These are phyloP conservation scores for Leccinum pallidistipes DNA, from an alignment of 1,284 basidiomycete species.

Conservation along the genomic window DNA sequence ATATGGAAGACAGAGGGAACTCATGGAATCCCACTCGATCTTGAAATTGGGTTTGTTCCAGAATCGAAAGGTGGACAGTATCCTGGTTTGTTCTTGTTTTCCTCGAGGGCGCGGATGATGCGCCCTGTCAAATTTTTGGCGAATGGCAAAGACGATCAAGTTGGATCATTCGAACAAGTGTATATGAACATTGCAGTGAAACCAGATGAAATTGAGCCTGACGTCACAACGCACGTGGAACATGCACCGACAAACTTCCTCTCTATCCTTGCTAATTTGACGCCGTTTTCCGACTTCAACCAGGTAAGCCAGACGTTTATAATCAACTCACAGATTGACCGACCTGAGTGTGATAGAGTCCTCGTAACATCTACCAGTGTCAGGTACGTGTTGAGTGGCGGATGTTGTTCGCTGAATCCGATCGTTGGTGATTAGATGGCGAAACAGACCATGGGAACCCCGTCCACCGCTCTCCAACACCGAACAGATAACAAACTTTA, in stretches of 20 bases:
- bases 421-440: constrained; percentile 73
- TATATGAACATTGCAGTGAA: constrained; percentile 98
- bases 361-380: constrained; percentile 86
- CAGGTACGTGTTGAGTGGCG: constrained; percentile 49
- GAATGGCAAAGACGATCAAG: constrained; percentile 87
- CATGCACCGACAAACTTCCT: constrained; percentile 94
- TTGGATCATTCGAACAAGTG: constrained; percentile 98
- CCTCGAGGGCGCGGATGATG: constrained; percentile 93
- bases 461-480: constrained; percentile 86
- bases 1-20: constrained; percentile 94
- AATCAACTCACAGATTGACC: constrained; percentile 2
- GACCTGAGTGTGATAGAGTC: constrained; percentile 50
- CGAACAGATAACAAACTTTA: constrained; percentile 99
- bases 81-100: constrained; percentile 94
- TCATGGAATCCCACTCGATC: constrained; percentile 84
- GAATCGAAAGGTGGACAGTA: constrained; percentile 94
- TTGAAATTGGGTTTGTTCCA: constrained; percentile 95
- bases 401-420: constrained; percentile 6
- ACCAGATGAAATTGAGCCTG: constrained; percentile 84
- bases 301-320: constrained; percentile 53
- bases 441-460: constrained; percentile 99
- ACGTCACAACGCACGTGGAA: constrained; percentile 89
- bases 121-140: constrained; percentile 91
- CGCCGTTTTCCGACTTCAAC: constrained; percentile 95
- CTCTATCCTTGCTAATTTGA: constrained; percentile 82